A percentile compares a stretch with the other conserved stretches of the same genome.
These are phyloP conservation scores for Fusarium albosuccineum DNA, from an alignment of 2,329 filamentous ascomycete species.

Conservation along the genomic window DNA sequence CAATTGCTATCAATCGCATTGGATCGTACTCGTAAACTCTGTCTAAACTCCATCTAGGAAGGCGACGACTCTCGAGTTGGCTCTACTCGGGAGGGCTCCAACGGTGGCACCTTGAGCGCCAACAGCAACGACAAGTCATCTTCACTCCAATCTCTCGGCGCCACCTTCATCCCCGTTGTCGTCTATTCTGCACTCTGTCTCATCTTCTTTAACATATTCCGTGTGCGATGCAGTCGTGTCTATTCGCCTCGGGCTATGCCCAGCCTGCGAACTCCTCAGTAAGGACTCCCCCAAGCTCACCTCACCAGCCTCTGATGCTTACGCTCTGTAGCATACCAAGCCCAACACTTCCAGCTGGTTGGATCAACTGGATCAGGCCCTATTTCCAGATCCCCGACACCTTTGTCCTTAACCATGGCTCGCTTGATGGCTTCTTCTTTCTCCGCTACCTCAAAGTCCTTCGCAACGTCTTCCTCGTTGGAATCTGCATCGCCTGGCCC, in stretches of 20 bases:
- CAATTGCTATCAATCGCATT: too few species aligned
- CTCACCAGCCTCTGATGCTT: slow-evolving; percentile 30
- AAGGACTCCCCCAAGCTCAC: slow-evolving; percentile 23
- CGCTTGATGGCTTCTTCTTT: slow-evolving; percentile 91
- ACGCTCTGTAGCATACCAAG: slow-evolving; percentile 63
- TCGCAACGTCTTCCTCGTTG: slow-evolving; percentile 86
- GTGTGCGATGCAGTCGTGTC: slow-evolving; percentile 63
- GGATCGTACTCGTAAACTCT: not conserved
- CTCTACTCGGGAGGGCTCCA: slow-evolving; percentile 51
- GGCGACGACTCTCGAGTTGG: slow-evolving; percentile 52
- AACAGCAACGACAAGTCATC: slow-evolving; percentile 50
- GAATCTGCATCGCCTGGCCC: slow-evolving; percentile 87
- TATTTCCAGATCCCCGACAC: slow-evolving; percentile 80
- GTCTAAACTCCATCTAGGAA: slow-evolving; percentile 20
- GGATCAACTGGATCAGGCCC: slow-evolving; percentile 75
- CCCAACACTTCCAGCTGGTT: slow-evolving; percentile 69
- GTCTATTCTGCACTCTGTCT: slow-evolving; percentile 65
- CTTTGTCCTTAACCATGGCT: slow-evolving; percentile 89
- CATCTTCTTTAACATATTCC: slow-evolving; percentile 62
- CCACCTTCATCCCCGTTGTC: slow-evolving; percentile 67
- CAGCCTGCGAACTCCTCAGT: slow-evolving; percentile 61
- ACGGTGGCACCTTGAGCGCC: slow-evolving; percentile 53
- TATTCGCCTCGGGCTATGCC: slow-evolving; percentile 67
- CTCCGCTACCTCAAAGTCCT: slow-evolving; percentile 78
- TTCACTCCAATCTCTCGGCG: slow-evolving; percentile 55